These are phyloP conservation scores for Dictyostelium capitatum DNA, from an alignment of 78 protist species.

Conservation along the genomic window DNA sequence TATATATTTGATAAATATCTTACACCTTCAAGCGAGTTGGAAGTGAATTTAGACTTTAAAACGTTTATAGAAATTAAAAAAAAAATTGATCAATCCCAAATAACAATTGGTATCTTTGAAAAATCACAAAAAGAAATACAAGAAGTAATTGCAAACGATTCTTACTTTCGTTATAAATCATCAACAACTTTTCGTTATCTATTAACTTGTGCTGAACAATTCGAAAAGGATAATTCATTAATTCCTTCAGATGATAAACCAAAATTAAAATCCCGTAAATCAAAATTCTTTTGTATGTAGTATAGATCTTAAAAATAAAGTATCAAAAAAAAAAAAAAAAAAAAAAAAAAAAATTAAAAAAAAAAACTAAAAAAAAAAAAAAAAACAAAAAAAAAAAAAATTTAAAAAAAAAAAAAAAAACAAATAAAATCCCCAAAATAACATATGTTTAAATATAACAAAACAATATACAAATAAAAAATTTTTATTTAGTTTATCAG, in stretches of 20 bases:
- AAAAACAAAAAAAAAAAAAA: too few species aligned
- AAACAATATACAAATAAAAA: too few species aligned
- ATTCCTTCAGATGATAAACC: slow-evolving; percentile 1
- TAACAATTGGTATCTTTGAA: slow-evolving; percentile 37
- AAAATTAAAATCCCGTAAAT: slow-evolving; percentile 13
- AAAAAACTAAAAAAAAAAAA: neutral
- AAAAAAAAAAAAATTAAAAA: neutral
- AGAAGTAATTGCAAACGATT: slow-evolving; percentile 58
- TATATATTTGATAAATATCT: slow-evolving; percentile 65
- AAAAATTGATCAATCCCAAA: slow-evolving; percentile 38
- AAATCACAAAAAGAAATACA: slow-evolving; percentile 59
- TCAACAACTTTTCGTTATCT: slow-evolving; percentile 14
- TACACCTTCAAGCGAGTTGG: slow-evolving; percentile 36
- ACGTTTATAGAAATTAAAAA: slow-evolving; percentile 60
- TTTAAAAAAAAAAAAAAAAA: too few species aligned
- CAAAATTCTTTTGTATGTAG: slow-evolving; percentile 21
- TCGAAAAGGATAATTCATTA: slow-evolving; percentile 16
- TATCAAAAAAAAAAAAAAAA: neutral
- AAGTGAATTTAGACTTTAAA: slow-evolving; percentile 66
- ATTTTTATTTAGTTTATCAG: too few species aligned
- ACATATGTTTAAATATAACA: too few species aligned
- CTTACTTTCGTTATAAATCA: slow-evolving; percentile 51
- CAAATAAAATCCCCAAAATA: too few species aligned
- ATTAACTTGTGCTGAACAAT: slow-evolving; percentile 10
- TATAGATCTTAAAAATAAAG: neutral